These are phyloP conservation scores for Pulicaria dysenterica DNA, from an alignment of 129 eudicot species.

Conservation along the genomic window DNA sequence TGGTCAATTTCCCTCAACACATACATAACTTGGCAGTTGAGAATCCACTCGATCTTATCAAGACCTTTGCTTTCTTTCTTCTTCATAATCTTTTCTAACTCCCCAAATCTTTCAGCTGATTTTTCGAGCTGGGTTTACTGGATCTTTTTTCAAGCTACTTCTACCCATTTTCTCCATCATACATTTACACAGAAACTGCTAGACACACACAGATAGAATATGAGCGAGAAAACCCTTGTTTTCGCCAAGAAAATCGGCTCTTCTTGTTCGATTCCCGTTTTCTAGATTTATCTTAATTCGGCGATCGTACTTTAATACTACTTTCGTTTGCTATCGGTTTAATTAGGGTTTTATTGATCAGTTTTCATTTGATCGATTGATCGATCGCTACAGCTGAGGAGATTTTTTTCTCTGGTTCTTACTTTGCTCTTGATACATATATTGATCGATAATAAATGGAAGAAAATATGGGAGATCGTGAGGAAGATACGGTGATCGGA, in stretches of 20 bases:
- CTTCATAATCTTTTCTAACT: constrained; percentile 3
- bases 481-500: constrained; percentile 7
- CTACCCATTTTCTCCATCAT: no score
- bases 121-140: constrained; percentile 9
- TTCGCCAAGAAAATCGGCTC: no score
- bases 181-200: background rate
- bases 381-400: background rate
- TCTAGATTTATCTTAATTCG: no score
- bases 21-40: constrained; percentile 30
- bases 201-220: background rate
- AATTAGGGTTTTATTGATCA: constrained; percentile 4
- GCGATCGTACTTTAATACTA: no score
- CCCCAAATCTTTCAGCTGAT: constrained; percentile 24
- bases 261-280: no score
- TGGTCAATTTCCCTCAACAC: constrained; percentile 47
- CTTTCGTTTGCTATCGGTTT: background rate
- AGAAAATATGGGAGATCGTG: constrained; percentile 1
- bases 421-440: background rate
- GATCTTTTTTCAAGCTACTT: background rate
- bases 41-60: background rate
- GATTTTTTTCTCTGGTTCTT: background rate
- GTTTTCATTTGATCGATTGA: background rate
- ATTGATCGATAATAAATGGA: constrained; percentile 18
- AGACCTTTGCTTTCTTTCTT: constrained; percentile 24
- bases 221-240: no score